A percentile compares a stretch with the other conserved stretches of the same genome.
Evolutionary conservation across 176 grass and related monocot species (phyloP).

Genomic region (Musa troglodytarum): DNA sequence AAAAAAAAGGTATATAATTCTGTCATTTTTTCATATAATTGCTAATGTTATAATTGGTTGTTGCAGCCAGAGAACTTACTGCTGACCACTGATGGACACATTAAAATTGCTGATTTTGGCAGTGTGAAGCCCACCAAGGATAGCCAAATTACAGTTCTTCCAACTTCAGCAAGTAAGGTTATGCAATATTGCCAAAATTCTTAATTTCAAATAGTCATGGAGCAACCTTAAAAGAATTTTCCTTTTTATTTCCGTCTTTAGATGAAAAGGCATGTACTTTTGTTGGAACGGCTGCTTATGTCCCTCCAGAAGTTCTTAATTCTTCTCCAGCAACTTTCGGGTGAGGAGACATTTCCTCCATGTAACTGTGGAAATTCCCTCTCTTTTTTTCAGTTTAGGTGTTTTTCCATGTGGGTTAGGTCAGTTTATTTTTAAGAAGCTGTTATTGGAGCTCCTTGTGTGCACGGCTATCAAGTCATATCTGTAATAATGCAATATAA

Average conservation of each 20-base stretch:
- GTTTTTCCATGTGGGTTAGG: not conserved
- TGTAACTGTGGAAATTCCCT: not conserved
- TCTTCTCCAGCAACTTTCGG: conserved; percentile 86
- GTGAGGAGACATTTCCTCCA: conserved; percentile 35
- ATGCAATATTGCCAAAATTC: not conserved
- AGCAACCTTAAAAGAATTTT: not conserved
- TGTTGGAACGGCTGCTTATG: conserved; percentile 93
- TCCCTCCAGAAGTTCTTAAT: conserved; percentile 98
- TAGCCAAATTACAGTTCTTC: conserved; percentile 75
- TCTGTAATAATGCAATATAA: not conserved
- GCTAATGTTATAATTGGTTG: not conserved
- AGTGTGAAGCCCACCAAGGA: conserved; percentile 88
- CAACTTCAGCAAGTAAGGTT: conserved; percentile 71
- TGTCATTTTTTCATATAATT: not conserved
- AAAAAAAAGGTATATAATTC: not conserved
- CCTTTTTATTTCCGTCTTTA: conserved; percentile 8
- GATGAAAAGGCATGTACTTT: conserved; percentile 95
- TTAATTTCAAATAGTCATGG: not conserved
- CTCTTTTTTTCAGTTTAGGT: conserved; percentile 2
- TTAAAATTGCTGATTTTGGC: conserved; percentile 97
- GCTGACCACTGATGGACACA: conserved; percentile 81
- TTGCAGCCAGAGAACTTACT: conserved; percentile 94
- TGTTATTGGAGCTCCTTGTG: not conserved
- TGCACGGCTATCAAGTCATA: not conserved
- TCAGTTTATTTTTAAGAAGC: not conserved